Base-by-base conservation (phyloP, 176 grass and related monocot species). In the Hsuehochloa calcarea region DNA sequence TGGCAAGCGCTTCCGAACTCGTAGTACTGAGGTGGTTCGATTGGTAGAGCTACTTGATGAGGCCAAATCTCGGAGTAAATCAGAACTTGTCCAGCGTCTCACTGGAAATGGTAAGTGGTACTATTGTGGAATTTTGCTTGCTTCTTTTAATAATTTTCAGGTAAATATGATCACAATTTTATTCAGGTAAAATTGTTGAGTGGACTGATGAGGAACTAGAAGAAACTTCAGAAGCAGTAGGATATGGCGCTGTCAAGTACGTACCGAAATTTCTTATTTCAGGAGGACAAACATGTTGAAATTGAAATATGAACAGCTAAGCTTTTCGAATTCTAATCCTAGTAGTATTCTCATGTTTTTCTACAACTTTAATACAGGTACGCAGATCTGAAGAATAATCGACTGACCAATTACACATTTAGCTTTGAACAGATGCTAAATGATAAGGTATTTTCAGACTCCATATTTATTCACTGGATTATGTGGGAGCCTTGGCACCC, bases 351-450 rank as follows among this genome's bases (percentile, higher is more conserved):
- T 88, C 22, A 49, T 46, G 12, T 44, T 62, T 84, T 82, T 65
- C 37, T 47, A 40, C 70, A 66, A 41, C 55, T 89, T 80, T 10
- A 34, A 80, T 85, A 77, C 84, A 98, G 96, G 86, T 98, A 98
- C 31, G 93, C 96, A 79, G 96, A 98, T 86, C 87, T 98, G 86
- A 98, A 98, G 86, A 98, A 98, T 77, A 98, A 95, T 86, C 84
- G 96, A 15, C 83, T 92, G 74, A 98, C 96, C 40, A 95, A 98
- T 87, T 98, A 98, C 84, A 91, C 83, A 85, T 95, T 98, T 76
- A 95, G 87, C 87, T 98, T 93, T 87, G 96, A 98, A 65, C 96
- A 95, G 72, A 98, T 98, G 96, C 81, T 98, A 68, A 98, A 87
- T 27, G 90, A 95, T 87, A 92, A 98, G 96, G 96, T 98, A 90